Evolutionary conservation across 805 yeast species (phyloP), one percentile per base, ranked within the genome.

Genomic region (Saccharomycopsis amapae): DNA sequence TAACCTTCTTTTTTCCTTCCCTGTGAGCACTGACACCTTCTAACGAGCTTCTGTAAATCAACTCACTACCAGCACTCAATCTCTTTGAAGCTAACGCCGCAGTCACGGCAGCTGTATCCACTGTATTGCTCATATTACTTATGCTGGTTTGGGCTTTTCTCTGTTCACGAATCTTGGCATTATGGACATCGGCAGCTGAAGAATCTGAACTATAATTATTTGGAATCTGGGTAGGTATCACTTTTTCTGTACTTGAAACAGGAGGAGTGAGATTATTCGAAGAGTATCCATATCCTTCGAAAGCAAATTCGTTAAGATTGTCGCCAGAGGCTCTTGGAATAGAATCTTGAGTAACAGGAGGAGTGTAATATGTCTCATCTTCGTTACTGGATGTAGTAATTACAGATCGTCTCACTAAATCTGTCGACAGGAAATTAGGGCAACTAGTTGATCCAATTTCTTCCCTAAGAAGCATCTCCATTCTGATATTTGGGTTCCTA

Each of bases 291-390:
- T n/a, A n/a, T 12, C 13, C 32, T 12, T 10, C 32, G n/a, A n/a
- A 10, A 28, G 32, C 32, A 28, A n/a, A 10, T 12, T 28, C 32
- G n/a, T 28, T n/a, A 28, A 28, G 32, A n/a, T n/a, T n/a, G n/a
- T n/a, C n/a, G n/a, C n/a, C n/a, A n/a, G n/a, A n/a, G n/a, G n/a
- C n/a, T n/a, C n/a, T n/a, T 12, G 32, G 32, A 12, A 28, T 28
- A 12, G 32, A n/a, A 10, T 28, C 32, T 33, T 33, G 37, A 33
- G 15, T 10, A 6, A 40, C 6, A 12, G 48, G 44, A 23, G 48
- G 48, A n/a, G 48, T 45, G 24, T 40, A 45, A 31, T n/a, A 45
- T 4, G 24, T 7, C 6, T 45, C 47, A 15, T 44, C 38, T n/a
- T 30, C 40, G 12, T 10, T 19, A 17, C 32, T 45, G 4, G 46